Conservation (phyloP, 352 stramenopile species). For the Pythium phragmitis region DNA sequence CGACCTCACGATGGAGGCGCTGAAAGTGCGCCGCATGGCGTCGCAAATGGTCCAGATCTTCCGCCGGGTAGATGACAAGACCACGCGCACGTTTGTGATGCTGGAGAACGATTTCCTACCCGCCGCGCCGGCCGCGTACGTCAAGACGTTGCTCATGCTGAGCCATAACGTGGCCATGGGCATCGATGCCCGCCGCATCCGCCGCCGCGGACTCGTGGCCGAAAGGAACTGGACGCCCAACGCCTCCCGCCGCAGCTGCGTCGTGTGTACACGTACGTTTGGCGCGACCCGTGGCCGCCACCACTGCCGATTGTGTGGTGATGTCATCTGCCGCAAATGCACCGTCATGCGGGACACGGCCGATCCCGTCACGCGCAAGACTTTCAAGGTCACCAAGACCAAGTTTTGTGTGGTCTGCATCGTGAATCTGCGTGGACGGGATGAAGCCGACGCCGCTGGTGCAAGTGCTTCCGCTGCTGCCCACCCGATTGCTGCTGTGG, state of each 20-base stretch:
- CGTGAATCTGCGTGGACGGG: constrained; percentile 39
- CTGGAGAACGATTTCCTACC: constrained; percentile 42
- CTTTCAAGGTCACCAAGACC: constrained; percentile 54
- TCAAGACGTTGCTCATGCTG: constrained; percentile 55
- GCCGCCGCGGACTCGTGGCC: constrained; percentile 45
- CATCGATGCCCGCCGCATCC: constrained; percentile 64
- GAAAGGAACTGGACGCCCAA: constrained; percentile 59
- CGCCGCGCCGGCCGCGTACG: constrained; percentile 29
- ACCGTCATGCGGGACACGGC: constrained; percentile 51
- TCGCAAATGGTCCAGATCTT: constrained; percentile 59
- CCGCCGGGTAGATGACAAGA: constrained; percentile 22
- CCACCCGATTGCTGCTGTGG: no score
- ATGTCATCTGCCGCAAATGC: constrained; percentile 73
- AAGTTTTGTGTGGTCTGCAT: constrained; percentile 62
- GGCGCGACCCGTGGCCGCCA: constrained; percentile 58
- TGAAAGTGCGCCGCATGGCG: constrained; percentile 56
- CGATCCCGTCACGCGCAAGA: constrained; percentile 31
- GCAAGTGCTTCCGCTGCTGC: no score
- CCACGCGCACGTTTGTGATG: constrained; percentile 60
- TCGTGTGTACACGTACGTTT: constrained; percentile 63
- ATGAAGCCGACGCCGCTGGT: not conserved
- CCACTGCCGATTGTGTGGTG: constrained; percentile 77
- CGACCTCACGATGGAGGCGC: constrained; percentile 41
- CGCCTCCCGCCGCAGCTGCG: constrained; percentile 39
- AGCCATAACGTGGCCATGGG: constrained; percentile 56